Percentiles rank a stretch among this genome's conserved stretches.
These are phyloP conservation scores for Kluyveromyces marxianus DNA, from an alignment of 1,139 yeast genomes.

Conservation along the genomic window DNA sequence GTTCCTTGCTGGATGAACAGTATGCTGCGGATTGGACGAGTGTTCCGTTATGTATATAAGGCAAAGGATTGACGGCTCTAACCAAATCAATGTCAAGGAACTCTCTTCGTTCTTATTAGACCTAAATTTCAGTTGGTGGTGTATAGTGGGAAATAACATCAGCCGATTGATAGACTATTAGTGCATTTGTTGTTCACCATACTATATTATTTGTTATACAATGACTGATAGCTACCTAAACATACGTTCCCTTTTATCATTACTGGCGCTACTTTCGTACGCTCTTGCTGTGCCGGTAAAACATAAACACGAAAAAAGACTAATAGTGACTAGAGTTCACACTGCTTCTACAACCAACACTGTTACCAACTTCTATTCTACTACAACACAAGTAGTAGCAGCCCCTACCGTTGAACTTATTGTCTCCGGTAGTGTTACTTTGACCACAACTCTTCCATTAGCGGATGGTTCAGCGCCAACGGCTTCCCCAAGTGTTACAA, in stretches of 20 bases:
- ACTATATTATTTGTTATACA: constrained; percentile 1
- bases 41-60: too few species aligned
- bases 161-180: too few species aligned
- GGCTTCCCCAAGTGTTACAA: constrained; percentile 29
- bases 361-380: constrained; percentile 44
- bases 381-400: constrained; percentile 52
- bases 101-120: too few species aligned
- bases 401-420: constrained; percentile 66
- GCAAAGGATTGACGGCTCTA: too few species aligned
- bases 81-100: too few species aligned
- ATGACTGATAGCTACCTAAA: not conserved
- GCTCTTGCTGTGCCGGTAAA: constrained; percentile 13
- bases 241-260: constrained; percentile 4
- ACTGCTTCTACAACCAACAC: constrained; percentile 54
- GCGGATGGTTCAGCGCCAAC: constrained; percentile 29
- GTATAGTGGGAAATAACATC: too few species aligned
- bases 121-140: too few species aligned
- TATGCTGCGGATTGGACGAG: too few species aligned
- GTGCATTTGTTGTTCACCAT: not conserved
- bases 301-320: constrained; percentile 28
- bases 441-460: constrained; percentile 46
- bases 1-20: too few species aligned
- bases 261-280: constrained; percentile 4
- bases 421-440: constrained; percentile 54
- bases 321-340: constrained; percentile 49